Percentiles rank a stretch among this genome's conserved stretches.
Conservation (phyloP, 2,329 filamentous ascomycete genomes). For the Fusarium compactum region DNA sequence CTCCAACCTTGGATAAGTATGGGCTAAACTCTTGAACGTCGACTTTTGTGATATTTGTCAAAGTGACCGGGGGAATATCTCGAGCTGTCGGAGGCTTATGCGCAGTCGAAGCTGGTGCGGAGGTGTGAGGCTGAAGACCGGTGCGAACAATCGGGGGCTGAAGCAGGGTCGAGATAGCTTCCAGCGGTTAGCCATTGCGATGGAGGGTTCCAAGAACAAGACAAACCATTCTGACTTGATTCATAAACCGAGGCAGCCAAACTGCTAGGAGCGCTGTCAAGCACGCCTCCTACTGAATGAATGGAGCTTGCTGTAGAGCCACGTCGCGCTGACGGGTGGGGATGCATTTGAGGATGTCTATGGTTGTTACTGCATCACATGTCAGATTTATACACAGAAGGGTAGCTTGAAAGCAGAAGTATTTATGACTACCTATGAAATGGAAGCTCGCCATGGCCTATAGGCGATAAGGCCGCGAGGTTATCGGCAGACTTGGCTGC, state of each 20-base stretch:
- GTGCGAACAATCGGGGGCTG: constrained; percentile 91
- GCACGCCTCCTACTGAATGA: constrained; percentile 84
- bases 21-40: constrained; percentile 83
- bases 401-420: not conserved
- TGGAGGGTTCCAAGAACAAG: not conserved
- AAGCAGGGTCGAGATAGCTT: constrained; percentile 92
- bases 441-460: constrained; percentile 66
- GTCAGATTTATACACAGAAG: constrained; percentile 32
- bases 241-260: constrained; percentile 72
- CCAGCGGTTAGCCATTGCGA: constrained; percentile 27
- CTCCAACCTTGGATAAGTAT: constrained; percentile 87
- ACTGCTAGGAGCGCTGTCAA: constrained; percentile 75
- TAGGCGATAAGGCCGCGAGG: constrained; percentile 65
- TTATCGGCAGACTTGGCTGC: constrained; percentile 76
- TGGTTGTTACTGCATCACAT: constrained; percentile 45
- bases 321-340: constrained; percentile 69
- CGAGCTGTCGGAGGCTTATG: constrained; percentile 86
- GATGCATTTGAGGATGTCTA: constrained; percentile 60
- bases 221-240: constrained; percentile 83
- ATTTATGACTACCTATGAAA: constrained; percentile 65
- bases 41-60: constrained; percentile 88
- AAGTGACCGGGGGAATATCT: constrained; percentile 92
- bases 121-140: constrained; percentile 83
- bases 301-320: constrained; percentile 90
- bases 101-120: constrained; percentile 74